These are phyloP conservation scores for Arctium minus DNA, from an alignment of 129 eudicot genomes.

Conservation along the genomic window DNA sequence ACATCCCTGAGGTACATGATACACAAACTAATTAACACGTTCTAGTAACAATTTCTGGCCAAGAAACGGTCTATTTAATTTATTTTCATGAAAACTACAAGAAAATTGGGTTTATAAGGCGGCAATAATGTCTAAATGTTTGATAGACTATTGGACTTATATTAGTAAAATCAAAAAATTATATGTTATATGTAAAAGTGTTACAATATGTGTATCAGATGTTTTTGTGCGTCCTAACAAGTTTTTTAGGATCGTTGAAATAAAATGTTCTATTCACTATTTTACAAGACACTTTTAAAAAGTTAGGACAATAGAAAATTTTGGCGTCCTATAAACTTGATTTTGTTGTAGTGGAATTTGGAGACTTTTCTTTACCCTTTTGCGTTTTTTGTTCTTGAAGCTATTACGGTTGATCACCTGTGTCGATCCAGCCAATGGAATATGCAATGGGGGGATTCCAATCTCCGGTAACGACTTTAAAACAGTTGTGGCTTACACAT, in stretches of 20 bases:
- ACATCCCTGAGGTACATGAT: slow-evolving; percentile 63
- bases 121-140: background rate
- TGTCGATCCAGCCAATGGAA: slow-evolving; percentile 31
- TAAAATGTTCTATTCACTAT: background rate
- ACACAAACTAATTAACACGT: background rate
- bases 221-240: background rate
- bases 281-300: background rate
- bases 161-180: too few species aligned
- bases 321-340: background rate
- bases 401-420: slow-evolving; percentile 54
- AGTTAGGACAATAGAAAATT: background rate
- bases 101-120: background rate
- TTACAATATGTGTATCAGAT: background rate
- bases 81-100: background rate
- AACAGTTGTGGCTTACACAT: slow-evolving; percentile 52
- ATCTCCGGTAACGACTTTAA: slow-evolving; percentile 42
- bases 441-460: slow-evolving; percentile 68
- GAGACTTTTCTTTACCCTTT: slow-evolving; percentile 1
- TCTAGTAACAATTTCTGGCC: background rate
- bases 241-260: background rate
- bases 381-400: slow-evolving; percentile 19
- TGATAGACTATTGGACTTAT: too few species aligned
- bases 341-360: background rate
- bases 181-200: background rate
- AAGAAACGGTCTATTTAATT: too few species aligned